Base-by-base conservation (phyloP, 2,329 filamentous ascomycete genomes). In the Magnaporthiopsis rhizophila region DNA sequence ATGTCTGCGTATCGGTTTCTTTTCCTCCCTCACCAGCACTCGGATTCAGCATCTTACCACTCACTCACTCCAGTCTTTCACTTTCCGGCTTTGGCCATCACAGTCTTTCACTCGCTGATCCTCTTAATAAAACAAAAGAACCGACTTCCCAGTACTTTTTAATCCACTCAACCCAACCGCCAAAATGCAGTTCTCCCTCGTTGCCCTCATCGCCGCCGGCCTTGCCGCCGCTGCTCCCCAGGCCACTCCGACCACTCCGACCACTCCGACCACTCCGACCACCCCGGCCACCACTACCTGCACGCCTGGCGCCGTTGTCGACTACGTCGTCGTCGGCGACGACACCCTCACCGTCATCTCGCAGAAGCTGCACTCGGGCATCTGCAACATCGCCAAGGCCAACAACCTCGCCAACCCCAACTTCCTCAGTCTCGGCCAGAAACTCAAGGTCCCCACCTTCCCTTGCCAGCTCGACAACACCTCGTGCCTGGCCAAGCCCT, bases 361-460 rank as follows among this genome's bases (percentile, higher is more conserved):
- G 34, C 53, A 59, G 53, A 38, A 59, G 57, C 21, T 63, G 34
- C 50, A 59, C 34, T 63, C 62, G 5, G 62, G 62, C 34, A 63
- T 63, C 34, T 63, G 62, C 62, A 63, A 63, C 62, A 63, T 59
- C 56, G 62, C 26, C 18, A 32, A 13, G 56, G 57, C 36, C 57
- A 63, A 50, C 57, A 63, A 63, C 24, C 30, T 59, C 15, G 5
- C 13, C 12, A 63, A 53, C 57, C 62, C 62, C 11, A 45, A 59
- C 57, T 32, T 50, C 28, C 53, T 63, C 34, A 2, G 3, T 13
- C 7, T 32, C 18, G 57, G 36, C 57, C 26, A 50, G 57, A 24
- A n/a, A n/a, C 62, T 63, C 53, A 30, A 59, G 57, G 57, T 63
- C n/a, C 62, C 62, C 11, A 59, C 62, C n/a, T 6, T 12, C n/a